These are phyloP conservation scores for Abrus pulchellus DNA, from an alignment of 306 rosid genomes.

Conservation along the genomic window DNA sequence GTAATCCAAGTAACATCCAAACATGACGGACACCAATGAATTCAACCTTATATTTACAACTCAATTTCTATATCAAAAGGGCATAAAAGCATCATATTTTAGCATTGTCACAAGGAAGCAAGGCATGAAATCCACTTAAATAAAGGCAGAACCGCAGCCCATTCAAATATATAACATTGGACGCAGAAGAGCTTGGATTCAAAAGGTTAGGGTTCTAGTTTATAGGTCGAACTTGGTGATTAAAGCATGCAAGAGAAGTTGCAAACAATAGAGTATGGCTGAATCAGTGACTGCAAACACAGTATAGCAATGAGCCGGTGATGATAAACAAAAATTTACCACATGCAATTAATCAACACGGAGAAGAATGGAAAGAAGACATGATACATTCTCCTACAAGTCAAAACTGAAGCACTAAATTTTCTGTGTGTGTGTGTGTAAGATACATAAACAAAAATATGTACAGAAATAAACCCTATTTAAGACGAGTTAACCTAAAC, in stretches of 20 bases:
- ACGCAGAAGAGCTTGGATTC: neutral
- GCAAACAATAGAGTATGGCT: too few relatives aligned
- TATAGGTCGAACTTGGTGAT: neutral
- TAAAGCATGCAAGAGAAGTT: neutral
- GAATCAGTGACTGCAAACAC: too few relatives aligned
- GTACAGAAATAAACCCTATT: too few relatives aligned
- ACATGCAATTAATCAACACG: too few relatives aligned
- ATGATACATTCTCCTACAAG: too few relatives aligned
- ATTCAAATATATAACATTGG: neutral
- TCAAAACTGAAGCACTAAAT: too few relatives aligned
- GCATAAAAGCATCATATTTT: neutral
- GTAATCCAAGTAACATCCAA: neutral
- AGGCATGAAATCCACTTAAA: conserved; percentile 5
- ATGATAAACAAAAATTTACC: too few relatives aligned
- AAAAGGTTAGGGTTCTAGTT: neutral
- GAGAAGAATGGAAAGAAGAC: too few relatives aligned
- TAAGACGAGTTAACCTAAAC: too few relatives aligned
- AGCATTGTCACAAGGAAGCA: neutral
- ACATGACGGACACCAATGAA: conserved; percentile 17
- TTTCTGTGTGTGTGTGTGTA: too few relatives aligned
- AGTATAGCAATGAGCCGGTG: too few relatives aligned
- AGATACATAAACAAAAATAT: too few relatives aligned
- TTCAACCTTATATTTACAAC: neutral
- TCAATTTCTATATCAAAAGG: conserved; percentile 12
- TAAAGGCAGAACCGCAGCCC: neutral